These are phyloP conservation scores for Coemansia furcata DNA, from an alignment of 192 early-diverging fungal species.

Conservation along the genomic window DNA sequence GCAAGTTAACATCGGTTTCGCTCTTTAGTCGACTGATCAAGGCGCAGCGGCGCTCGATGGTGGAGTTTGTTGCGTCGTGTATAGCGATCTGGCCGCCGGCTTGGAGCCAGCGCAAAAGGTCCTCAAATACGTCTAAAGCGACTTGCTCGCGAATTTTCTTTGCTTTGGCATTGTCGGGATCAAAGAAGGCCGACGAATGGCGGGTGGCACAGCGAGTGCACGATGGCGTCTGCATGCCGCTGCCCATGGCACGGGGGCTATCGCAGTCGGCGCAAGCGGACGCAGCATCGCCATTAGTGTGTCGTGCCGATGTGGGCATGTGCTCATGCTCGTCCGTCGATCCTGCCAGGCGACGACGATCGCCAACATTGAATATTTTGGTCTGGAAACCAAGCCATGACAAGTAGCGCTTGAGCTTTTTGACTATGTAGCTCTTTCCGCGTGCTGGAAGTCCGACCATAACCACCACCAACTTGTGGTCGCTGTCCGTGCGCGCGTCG, in stretches of 20 bases:
- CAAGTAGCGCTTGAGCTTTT: slow-evolving; percentile 90
- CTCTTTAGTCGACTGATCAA: slow-evolving; percentile 60
- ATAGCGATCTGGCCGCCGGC: slow-evolving; percentile 85
- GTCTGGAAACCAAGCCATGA: slow-evolving; percentile 78
- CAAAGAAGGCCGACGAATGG: slow-evolving; percentile 91
- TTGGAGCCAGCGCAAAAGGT: slow-evolving; percentile 87
- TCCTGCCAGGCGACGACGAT: slow-evolving; percentile 74
- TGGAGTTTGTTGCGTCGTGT: slow-evolving; percentile 97
- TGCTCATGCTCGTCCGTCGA: slow-evolving; percentile 28
- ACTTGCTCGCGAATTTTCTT: slow-evolving; percentile 78
- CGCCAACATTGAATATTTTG: slow-evolving; percentile 93
- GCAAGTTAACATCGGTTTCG: slow-evolving; percentile 64
- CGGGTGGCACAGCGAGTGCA: slow-evolving; percentile 42
- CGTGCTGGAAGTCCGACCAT: slow-evolving; percentile 97
- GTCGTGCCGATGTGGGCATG: not conserved
- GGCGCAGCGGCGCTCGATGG: slow-evolving; percentile 68
- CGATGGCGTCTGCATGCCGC: not conserved
- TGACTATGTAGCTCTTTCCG: slow-evolving; percentile 95
- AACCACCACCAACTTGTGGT: slow-evolving; percentile 88
- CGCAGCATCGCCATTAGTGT: not conserved
- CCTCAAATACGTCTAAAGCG: slow-evolving; percentile 89
- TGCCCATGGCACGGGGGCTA: slow-evolving; percentile 11
- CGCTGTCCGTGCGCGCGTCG: slow-evolving; percentile 63
- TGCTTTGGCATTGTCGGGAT: slow-evolving; percentile 80
- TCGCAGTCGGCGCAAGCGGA: slow-evolving; percentile 43